phyloP scores from a whole-genome alignment of 768 basidiomycete genomes.

The Neoboletus subvelutipes region DNA sequence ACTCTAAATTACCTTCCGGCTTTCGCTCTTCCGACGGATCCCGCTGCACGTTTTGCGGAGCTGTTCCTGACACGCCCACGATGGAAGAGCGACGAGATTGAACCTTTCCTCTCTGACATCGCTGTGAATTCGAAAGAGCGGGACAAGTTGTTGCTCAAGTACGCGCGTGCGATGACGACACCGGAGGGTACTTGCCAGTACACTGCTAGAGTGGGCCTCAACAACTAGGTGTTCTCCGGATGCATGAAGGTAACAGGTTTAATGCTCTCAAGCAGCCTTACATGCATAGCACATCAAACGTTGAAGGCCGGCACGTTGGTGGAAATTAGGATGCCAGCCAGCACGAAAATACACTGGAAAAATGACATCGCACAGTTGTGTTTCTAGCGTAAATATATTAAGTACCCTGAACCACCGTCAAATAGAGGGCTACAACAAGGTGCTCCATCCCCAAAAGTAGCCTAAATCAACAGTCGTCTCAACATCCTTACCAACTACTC shows the following conservation, averaged over 20 bases:
- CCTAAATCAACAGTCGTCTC: background rate
- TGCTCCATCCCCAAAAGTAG: background rate
- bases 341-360: background rate
- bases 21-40: conserved; percentile 70
- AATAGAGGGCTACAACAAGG: background rate
- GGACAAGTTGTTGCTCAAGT: conserved; percentile 85
- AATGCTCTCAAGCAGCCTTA: background rate
- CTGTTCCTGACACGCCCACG: conserved; percentile 78
- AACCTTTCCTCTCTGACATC: conserved; percentile 79
- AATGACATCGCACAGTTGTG: background rate
- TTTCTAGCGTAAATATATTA: background rate
- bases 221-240: conserved; percentile 32
- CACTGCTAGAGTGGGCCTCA: conserved; percentile 65
- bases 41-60: conserved; percentile 79
- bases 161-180: conserved; percentile 75
- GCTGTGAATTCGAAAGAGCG: conserved; percentile 83
- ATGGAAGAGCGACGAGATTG: conserved; percentile 80
- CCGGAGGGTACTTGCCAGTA: conserved; percentile 63
- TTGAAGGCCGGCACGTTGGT: no score
- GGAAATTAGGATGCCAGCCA: no score
- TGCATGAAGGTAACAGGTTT: background rate
- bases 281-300: background rate
- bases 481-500: background rate
- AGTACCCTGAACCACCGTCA: background rate
- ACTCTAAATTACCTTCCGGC: conserved; percentile 74